phyloP scores from a whole-genome alignment of 2,329 filamentous ascomycete genomes.

The Trichothecium roseum region DNA sequence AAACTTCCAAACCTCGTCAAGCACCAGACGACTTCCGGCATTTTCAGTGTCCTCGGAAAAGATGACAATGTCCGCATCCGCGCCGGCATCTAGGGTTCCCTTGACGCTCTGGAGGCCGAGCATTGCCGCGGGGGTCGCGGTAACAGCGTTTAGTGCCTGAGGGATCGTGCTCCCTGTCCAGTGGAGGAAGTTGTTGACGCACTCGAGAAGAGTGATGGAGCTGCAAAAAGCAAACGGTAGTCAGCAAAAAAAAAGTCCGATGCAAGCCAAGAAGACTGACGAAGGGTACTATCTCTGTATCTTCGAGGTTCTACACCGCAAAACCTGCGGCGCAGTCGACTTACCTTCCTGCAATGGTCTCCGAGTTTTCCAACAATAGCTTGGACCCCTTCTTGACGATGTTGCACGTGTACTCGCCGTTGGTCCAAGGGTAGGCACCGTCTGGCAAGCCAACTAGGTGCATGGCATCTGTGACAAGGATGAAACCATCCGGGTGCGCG shows the following conservation, averaged over 20 bases:
- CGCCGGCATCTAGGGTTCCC: conserved; percentile 51
- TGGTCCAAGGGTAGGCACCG: conserved; percentile 78
- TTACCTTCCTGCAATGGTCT: conserved; percentile 68
- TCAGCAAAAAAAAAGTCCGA: no score
- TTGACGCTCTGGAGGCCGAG: conserved; percentile 57
- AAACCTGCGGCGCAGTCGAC: conserved; percentile 12
- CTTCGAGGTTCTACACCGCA: no score
- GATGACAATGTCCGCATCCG: conserved; percentile 61
- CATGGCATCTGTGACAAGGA: conserved; percentile 91
- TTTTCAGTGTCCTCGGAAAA: conserved; percentile 42
- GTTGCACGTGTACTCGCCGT: conserved; percentile 47
- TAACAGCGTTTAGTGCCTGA: conserved; percentile 62
- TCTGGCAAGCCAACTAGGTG: conserved; percentile 75
- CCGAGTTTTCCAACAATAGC: conserved; percentile 66
- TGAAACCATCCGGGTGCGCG: conserved; percentile 72
- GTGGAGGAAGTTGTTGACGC: conserved; percentile 69
- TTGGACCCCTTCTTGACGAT: conserved; percentile 63
- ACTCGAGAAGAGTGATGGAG: conserved; percentile 67
- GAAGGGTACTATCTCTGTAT: not conserved
- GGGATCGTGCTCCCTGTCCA: conserved; percentile 63
- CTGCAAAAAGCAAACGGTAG: conserved; percentile 20
- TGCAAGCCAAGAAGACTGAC: no score
- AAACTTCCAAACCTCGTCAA: conserved; percentile 79
- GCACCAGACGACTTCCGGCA: conserved; percentile 40
- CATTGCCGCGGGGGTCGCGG: conserved; percentile 68